Base-by-base conservation (phyloP, 1,284 basidiomycete species). In the Gomphus sp. region DNA sequence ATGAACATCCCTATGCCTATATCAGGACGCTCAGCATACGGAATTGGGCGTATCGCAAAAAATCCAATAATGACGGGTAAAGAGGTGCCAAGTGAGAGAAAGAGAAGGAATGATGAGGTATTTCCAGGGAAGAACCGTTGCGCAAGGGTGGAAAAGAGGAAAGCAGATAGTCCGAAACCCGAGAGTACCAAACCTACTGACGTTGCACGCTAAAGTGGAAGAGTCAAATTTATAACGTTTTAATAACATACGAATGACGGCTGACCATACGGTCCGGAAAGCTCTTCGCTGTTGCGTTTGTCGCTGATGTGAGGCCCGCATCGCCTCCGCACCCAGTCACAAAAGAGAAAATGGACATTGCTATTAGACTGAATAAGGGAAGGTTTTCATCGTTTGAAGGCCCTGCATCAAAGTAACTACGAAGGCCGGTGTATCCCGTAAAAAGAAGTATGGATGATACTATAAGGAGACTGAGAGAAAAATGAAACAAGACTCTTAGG, bases 81-180 rank as follows among this genome's bases (percentile, higher is more conserved):
- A 2, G 84, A 75, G 1, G 87, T 89, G 1, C 90, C 90, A 2
- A 87, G 66, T 0, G 85, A 79, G 10, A 93, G 80, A n/a, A 88
- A 68, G 0, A 84, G 72, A 3, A 93, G 72, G 59, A 92, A 84
- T 4, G 80, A 79, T 3, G 81, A 82, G 0, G 86, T 89, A 64
- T 90, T 77, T 0, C 87, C 89, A 0, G 85, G 82, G 63, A 82
- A 92, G 33, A 85, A 65, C 0, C 75, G 63, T 59, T 89, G 83
- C 0, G 86, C 82, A 18, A 90, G 68, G 0, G 80, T 22, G 25
- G 85, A 85, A 71, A 92, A 93, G 60, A 87, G 74, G 71, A 92
- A 91, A 0, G 90, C 91, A 8, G 87, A 90, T 5, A 93, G 76
- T 0, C 91, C 91, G 61, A 91, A 91, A n/a, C 88, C 91, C 0